phyloP scores from a whole-genome alignment of 2,329 filamentous ascomycete species.

The Elsinoe batatas region DNA sequence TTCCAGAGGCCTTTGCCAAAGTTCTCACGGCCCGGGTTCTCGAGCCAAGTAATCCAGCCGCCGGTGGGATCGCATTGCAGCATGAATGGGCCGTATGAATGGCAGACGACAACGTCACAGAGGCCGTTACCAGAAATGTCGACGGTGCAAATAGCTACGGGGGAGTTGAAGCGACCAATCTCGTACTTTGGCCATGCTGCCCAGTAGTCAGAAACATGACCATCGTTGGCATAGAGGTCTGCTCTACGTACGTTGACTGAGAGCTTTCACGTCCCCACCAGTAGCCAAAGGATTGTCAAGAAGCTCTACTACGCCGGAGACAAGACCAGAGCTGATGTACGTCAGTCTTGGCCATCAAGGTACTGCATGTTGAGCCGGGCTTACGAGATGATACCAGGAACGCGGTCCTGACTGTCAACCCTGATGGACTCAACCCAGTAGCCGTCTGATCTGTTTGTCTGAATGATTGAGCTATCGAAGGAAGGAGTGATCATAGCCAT shows the following conservation, averaged over 20 bases:
- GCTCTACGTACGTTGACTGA: not conserved
- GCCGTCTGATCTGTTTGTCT: slow-evolving; percentile 6
- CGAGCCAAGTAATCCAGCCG: slow-evolving; percentile 7
- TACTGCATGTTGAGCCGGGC: not conserved
- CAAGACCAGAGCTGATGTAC: not conserved
- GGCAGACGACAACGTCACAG: slow-evolving; percentile 7
- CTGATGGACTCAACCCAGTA: slow-evolving; percentile 11
- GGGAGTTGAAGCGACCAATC: slow-evolving; percentile 8
- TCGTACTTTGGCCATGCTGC: slow-evolving; percentile 7
- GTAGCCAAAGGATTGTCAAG: slow-evolving; percentile 2
- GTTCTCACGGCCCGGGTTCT: slow-evolving; percentile 8
- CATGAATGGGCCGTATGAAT: slow-evolving; percentile 9
- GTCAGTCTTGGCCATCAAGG: not conserved
- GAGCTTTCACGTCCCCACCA: slow-evolving; percentile 1
- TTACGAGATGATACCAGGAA: slow-evolving; percentile 6
- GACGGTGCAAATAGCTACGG: slow-evolving; percentile 2
- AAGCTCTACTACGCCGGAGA: slow-evolving; percentile 2
- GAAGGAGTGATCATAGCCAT: slow-evolving; percentile 9
- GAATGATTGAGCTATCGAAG: slow-evolving; percentile 6
- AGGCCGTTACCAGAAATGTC: slow-evolving; percentile 6
- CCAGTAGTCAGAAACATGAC: not conserved
- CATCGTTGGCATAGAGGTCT: not conserved
- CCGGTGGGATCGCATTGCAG: slow-evolving; percentile 1
- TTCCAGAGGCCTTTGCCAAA: slow-evolving; percentile 7
- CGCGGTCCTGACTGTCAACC: slow-evolving; percentile 2